phyloP scores from a whole-genome alignment of 176 grass and related monocot genomes.

The Aegilops speltoides region DNA sequence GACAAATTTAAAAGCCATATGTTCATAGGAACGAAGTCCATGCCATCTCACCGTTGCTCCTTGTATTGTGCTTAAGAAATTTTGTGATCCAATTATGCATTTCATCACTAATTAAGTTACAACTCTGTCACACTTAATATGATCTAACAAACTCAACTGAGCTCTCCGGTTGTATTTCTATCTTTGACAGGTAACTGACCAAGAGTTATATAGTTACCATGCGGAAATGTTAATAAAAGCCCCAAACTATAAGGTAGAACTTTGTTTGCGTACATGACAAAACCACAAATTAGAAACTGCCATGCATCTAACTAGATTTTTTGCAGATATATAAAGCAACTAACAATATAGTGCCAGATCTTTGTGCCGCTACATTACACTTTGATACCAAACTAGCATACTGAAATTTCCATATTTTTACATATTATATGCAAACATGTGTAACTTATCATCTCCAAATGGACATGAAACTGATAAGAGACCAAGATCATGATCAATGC shows the following conservation, averaged over 20 bases:
- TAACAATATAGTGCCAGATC: background rate
- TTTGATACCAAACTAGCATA: background rate
- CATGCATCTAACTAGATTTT: background rate
- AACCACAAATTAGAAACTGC: background rate
- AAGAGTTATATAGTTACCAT: background rate
- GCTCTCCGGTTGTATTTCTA: background rate
- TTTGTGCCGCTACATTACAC: no score
- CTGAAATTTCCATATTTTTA: background rate
- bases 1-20: background rate
- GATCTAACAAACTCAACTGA: background rate
- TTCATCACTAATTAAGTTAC: constrained; percentile 9
- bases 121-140: background rate
- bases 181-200: background rate
- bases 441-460: background rate
- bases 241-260: background rate
- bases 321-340: background rate
- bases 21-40: background rate
- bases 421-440: background rate
- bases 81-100: background rate
- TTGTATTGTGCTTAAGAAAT: background rate
- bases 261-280: background rate
- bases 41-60: background rate
- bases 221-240: background rate
- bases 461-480: background rate
- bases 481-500: background rate